Evolutionary conservation across 306 rosid species (phyloP).

Genomic region (Prunus campanulata): DNA sequence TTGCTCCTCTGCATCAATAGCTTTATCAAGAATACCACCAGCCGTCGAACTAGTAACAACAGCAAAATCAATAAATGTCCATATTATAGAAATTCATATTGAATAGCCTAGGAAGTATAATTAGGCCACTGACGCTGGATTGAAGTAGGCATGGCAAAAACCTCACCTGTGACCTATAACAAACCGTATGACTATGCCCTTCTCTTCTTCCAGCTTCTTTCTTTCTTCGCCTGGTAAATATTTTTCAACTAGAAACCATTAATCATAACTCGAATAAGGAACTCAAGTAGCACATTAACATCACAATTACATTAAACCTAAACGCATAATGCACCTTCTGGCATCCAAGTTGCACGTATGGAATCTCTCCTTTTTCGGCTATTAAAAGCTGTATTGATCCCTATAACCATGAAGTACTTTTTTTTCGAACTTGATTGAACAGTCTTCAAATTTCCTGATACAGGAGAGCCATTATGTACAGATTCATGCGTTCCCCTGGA

Average conservation of each 20-base stretch:
- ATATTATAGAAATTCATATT: background rate
- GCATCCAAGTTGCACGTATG: conserved; percentile 92
- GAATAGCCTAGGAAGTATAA: background rate
- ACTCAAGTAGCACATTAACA: conserved; percentile 4
- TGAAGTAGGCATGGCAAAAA: conserved; percentile 8
- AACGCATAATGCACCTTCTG: conserved; percentile 56
- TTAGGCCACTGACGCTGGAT: background rate
- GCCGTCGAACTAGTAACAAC: conserved; percentile 51
- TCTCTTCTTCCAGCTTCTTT: conserved; percentile 84
- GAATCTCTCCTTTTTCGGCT: conserved; percentile 86
- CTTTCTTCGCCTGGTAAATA: conserved; percentile 52
- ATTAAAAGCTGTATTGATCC: conserved; percentile 86
- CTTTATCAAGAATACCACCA: conserved; percentile 83
- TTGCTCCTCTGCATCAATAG: conserved; percentile 78
- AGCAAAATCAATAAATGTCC: background rate
- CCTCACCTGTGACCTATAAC: conserved; percentile 87
- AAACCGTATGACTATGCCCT: conserved; percentile 79
- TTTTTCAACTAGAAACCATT: conserved; percentile 19
- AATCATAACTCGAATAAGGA: conserved; percentile 22
- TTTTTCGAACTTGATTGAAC: conserved; percentile 44
- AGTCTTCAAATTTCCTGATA: conserved; percentile 38
- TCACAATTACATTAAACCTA: background rate
- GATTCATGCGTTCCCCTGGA: conserved; percentile 31
- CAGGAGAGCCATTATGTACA: conserved; percentile 36
- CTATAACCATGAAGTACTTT: conserved; percentile 78